Percentiles rank a stretch among this genome's conserved stretches.
Evolutionary conservation across 352 stramenopile species (phyloP).

Genomic region (Pythium dissimile): DNA sequence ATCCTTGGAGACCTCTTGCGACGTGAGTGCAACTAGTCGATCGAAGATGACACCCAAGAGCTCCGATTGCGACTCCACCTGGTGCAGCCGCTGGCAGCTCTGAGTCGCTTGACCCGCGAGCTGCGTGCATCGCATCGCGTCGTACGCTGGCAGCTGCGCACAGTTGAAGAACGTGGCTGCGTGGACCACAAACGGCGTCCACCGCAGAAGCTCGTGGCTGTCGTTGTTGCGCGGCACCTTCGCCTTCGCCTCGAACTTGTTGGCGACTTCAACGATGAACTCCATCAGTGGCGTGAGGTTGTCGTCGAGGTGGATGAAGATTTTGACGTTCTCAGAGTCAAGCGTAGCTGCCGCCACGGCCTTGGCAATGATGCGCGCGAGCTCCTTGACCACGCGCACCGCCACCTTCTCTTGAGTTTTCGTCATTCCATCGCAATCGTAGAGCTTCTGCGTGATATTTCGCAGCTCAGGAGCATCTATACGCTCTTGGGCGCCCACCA

Average conservation of each 20-base stretch:
- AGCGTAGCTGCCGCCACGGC: not conserved
- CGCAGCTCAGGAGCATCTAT: constrained; percentile 1
- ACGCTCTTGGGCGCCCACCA: constrained; percentile 5
- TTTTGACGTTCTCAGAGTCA: constrained; percentile 11
- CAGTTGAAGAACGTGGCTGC: constrained; percentile 19
- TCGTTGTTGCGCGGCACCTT: not conserved
- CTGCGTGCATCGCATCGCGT: constrained; percentile 19
- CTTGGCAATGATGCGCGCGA: constrained; percentile 18
- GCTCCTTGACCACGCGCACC: constrained; percentile 19
- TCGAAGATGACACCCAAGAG: constrained; percentile 4
- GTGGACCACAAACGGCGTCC: constrained; percentile 23
- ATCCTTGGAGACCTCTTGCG: constrained; percentile 58
- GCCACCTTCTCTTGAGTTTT: constrained; percentile 13
- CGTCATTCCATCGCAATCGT: not conserved
- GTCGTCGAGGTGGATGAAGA: constrained; percentile 24
- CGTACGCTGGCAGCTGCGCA: constrained; percentile 20
- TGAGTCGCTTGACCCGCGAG: not conserved
- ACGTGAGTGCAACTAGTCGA: constrained; percentile 27
- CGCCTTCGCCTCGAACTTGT: not conserved
- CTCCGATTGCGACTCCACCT: not conserved
- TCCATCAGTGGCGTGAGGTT: constrained; percentile 21
- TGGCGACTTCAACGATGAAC: constrained; percentile 7
- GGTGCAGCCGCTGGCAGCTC: constrained; percentile 14
- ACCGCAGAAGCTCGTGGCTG: constrained; percentile 13
- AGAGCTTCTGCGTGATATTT: not conserved